These are phyloP conservation scores for Spiraea crenata DNA, from an alignment of 331 rosid genomes.

Conservation along the genomic window DNA sequence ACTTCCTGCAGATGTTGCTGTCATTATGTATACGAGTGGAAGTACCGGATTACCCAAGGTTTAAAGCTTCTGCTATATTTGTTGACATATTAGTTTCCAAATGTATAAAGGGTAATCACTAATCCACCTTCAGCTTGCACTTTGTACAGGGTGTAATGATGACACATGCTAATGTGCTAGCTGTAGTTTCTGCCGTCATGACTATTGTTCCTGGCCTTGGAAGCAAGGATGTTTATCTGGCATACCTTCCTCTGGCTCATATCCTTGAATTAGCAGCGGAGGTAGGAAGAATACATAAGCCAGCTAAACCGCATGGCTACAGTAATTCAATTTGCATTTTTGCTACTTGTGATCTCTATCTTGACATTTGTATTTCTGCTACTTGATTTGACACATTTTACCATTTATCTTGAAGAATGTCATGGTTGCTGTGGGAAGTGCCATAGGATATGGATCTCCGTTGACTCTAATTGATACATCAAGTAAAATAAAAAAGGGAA, in stretches of 20 bases:
- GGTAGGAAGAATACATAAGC: conserved; percentile 48
- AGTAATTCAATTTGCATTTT: conserved; percentile 19
- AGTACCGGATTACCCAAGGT: conserved; percentile 99
- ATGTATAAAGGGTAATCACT: conserved; percentile 1
- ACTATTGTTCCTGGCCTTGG: conserved; percentile 79
- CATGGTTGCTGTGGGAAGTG: conserved; percentile 77
- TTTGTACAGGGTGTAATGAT: conserved; percentile 90
- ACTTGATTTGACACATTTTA: conserved; percentile 32
- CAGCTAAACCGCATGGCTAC: conserved; percentile 24
- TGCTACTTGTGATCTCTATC: not conserved
- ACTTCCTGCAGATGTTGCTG: conserved; percentile 79
- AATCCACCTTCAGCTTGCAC: conserved; percentile 4
- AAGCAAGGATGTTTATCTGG: conserved; percentile 73
- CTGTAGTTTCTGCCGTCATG: conserved; percentile 83
- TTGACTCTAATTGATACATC: conserved; percentile 94
- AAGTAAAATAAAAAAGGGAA: conserved; percentile 85
- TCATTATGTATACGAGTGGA: conserved; percentile 99
- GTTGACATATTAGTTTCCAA: conserved; percentile 5
- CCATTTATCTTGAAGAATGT: conserved; percentile 52
- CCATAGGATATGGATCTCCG: conserved; percentile 93
- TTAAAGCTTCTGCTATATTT: conserved; percentile 32
- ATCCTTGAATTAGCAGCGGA: conserved; percentile 96
- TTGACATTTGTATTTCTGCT: conserved; percentile 12
- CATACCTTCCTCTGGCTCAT: conserved; percentile 95
- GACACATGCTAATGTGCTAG: conserved; percentile 93